Evolutionary conservation across 2,329 filamentous ascomycete genomes (phyloP).

Genomic region (Neospermospora avenae): DNA sequence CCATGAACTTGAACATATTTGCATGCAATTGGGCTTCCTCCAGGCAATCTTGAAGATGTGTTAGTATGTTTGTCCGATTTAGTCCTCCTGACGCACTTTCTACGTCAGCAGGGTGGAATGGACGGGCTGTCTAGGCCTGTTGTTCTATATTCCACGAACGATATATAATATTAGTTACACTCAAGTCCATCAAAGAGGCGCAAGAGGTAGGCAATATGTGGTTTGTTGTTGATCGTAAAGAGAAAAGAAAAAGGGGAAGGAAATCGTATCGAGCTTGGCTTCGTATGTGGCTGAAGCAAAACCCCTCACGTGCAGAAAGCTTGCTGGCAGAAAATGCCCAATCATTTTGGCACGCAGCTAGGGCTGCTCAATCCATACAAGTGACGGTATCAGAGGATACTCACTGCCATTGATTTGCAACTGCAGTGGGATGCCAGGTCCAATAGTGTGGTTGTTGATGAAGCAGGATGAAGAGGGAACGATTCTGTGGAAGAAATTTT

Average conservation of each 20-base stretch:
- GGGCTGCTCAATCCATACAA: neutral
- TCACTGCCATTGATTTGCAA: neutral
- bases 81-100: slow-evolving; percentile 39
- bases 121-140: slow-evolving; percentile 39
- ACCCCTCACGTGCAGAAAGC: neutral
- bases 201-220: slow-evolving; percentile 40
- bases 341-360: neutral
- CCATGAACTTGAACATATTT: neutral
- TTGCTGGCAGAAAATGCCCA: neutral
- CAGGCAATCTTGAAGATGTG: neutral
- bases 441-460: neutral
- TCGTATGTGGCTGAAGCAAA: neutral
- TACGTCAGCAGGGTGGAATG: slow-evolving; percentile 38
- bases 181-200: slow-evolving; percentile 36
- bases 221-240: slow-evolving; percentile 22
- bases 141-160: slow-evolving; percentile 38
- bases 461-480: neutral
- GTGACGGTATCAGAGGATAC: neutral
- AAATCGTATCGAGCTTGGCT: neutral
- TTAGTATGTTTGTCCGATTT: slow-evolving; percentile 36
- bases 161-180: slow-evolving; percentile 38
- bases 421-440: neutral
- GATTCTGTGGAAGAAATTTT: neutral
- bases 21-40: too few species aligned
- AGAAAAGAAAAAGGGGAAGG: neutral